Conservation (phyloP, 1,284 basidiomycete species). For the Apiotrichum siamense region DNA sequence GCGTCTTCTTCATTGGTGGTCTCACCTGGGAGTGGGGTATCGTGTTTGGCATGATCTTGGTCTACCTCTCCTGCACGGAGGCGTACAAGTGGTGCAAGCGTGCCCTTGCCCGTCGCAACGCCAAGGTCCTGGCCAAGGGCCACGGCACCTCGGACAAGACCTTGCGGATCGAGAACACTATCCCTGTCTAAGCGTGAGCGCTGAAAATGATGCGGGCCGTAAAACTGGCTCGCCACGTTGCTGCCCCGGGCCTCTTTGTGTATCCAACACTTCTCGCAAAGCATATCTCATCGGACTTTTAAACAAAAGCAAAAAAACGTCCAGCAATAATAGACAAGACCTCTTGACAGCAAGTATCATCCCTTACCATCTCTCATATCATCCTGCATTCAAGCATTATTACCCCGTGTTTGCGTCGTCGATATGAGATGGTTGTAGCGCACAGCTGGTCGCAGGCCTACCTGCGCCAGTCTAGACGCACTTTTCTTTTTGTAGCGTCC, state of each 20-base stretch:
- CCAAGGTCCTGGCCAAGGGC: not conserved
- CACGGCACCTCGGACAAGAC: conserved; percentile 34
- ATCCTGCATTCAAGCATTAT: no score
- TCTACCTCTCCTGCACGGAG: conserved; percentile 39
- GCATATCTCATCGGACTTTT: no score
- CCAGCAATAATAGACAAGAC: no score
- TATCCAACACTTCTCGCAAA: no score
- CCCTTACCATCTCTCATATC: no score
- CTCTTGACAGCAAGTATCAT: no score
- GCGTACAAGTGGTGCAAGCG: conserved; percentile 39
- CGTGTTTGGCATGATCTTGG: conserved; percentile 44
- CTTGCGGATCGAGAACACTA: conserved; percentile 36
- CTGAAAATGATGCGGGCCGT: no score
- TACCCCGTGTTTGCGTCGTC: not conserved
- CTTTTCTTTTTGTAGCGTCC: not conserved
- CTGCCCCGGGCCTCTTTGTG: no score
- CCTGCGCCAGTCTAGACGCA: not conserved
- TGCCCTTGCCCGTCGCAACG: conserved; percentile 16
- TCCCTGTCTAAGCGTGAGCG: conserved; percentile 4
- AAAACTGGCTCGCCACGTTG: no score
- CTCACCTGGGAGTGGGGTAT: conserved; percentile 48
- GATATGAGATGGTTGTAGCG: not conserved
- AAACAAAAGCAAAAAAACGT: no score
- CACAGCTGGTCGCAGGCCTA: no score
- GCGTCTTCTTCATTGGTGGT: conserved; percentile 40